These are phyloP conservation scores for Arthrobotrys sinensis DNA, from an alignment of 2,329 filamentous ascomycete species.

Conservation along the genomic window DNA sequence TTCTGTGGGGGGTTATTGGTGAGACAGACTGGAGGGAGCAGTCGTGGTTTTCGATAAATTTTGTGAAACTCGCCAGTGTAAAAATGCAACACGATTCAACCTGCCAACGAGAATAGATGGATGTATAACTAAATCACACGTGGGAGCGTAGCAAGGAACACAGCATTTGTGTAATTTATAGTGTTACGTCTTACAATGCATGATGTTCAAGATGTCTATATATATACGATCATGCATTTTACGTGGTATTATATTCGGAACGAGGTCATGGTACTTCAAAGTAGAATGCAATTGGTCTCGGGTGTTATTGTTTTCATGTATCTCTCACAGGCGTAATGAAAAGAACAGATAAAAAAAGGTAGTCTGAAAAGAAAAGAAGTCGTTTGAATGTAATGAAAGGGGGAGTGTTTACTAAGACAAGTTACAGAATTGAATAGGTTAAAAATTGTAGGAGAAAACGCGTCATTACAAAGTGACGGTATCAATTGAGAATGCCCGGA, in stretches of 20 bases:
- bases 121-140: not conserved
- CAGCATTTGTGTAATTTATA: not conserved
- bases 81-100: conserved; percentile 44
- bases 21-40: not conserved
- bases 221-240: not conserved
- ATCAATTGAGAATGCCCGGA: conserved; percentile 10
- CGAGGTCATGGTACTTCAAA: not conserved
- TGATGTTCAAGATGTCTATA: not conserved
- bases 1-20: not conserved
- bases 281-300: not conserved
- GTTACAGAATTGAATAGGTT: conserved; percentile 53
- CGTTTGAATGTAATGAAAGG: conserved; percentile 47
- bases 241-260: not conserved
- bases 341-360: conserved; percentile 9
- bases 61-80: conserved; percentile 34
- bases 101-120: conserved; percentile 20
- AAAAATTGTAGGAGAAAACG: conserved; percentile 20
- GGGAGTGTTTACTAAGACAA: conserved; percentile 60
- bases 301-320: conserved; percentile 24
- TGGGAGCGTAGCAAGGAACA: not conserved
- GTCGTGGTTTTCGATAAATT: conserved; percentile 30
- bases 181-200: not conserved
- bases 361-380: conserved; percentile 15
- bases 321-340: conserved; percentile 33
- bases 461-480: conserved; percentile 18